Percentiles rank a stretch among this genome's conserved stretches.
Conservation (phyloP, 768 basidiomycete species). For the Leccinum arenicola region DNA sequence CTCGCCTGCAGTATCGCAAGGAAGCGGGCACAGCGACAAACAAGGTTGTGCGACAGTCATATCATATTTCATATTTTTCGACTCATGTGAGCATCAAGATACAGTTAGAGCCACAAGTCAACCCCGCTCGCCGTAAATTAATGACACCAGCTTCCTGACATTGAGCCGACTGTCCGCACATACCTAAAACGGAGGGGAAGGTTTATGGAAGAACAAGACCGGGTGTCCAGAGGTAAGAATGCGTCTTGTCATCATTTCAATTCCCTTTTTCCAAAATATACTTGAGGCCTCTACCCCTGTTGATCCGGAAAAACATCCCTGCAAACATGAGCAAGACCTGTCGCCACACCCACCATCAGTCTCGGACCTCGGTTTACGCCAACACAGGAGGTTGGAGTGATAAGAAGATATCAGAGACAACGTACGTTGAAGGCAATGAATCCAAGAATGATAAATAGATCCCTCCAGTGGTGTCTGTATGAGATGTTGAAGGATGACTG, state of each 20-base stretch:
- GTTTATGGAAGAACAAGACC: neutral
- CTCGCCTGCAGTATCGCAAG: too few species aligned
- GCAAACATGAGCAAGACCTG: constrained; percentile 30
- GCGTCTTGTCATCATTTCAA: neutral
- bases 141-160: too few species aligned
- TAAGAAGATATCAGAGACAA: neutral
- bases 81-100: too few species aligned
- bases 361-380: neutral
- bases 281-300: neutral
- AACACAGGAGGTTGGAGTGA: neutral
- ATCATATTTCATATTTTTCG: too few species aligned
- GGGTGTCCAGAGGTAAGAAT: neutral
- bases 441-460: constrained; percentile 10
- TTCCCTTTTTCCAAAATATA: neutral
- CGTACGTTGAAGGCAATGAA: constrained; percentile 45
- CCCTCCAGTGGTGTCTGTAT: constrained; percentile 9
- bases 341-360: neutral
- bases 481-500: constrained; percentile 1
- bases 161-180: too few species aligned
- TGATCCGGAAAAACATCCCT: constrained; percentile 33
- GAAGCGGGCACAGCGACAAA: too few species aligned
- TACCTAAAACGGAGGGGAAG: too few species aligned
- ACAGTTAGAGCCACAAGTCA: too few species aligned
- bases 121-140: too few species aligned
- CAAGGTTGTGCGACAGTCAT: too few species aligned